Base-by-base conservation (phyloP, 495 filamentous ascomycete species). In the Xylaria cubensis region DNA sequence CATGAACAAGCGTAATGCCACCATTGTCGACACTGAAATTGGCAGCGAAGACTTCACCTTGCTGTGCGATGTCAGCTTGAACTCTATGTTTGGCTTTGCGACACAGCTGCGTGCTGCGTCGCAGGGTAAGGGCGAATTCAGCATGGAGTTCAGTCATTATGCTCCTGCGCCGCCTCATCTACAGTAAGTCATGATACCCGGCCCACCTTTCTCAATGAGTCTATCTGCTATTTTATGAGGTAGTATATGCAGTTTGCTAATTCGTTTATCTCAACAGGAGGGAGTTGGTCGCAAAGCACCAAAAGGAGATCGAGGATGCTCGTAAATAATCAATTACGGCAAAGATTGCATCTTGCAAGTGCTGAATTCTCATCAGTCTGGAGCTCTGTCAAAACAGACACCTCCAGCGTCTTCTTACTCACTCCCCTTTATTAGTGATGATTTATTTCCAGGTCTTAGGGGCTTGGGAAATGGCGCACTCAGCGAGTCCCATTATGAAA, bases 141-240 rank as follows among this genome's bases (percentile, higher is more conserved):
- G 87, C 73, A 99, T 99, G 97, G 97, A 99, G 86, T 99, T 98
- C 82, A 93, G 91, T 79, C 95, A 98, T 84, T 98, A 99, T 80
- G 89, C 91, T 69, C 86, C 93, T 67, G 93, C 95, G 74, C 92
- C 94, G 63, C 89, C 90, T 71, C 95, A 98, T 76, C 79, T 98
- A 81, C 97, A 99, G 92, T 93, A 90, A 78, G 90, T 89, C 76
- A 13, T 58, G n/a, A 21, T 41, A 19, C 36, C 32, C 67, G 29
- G 19, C 64, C 55, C 34, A 42, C 42, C 62, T 10, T 8, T 26
- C 6, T 34, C 21, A 7, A 42, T 50, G 36, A 1, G 29, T 3
- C 7, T 58, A 41, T 41, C 34, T 76, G 59, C 19, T 46, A 17
- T 36, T 53, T 70, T 46, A 36, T 70, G 74, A 71, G 70, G 59